A percentile compares a stretch with the other conserved stretches of the same genome.
Conservation (phyloP, 352 stramenopile genomes). For the Halophytophthora polymorphica region DNA sequence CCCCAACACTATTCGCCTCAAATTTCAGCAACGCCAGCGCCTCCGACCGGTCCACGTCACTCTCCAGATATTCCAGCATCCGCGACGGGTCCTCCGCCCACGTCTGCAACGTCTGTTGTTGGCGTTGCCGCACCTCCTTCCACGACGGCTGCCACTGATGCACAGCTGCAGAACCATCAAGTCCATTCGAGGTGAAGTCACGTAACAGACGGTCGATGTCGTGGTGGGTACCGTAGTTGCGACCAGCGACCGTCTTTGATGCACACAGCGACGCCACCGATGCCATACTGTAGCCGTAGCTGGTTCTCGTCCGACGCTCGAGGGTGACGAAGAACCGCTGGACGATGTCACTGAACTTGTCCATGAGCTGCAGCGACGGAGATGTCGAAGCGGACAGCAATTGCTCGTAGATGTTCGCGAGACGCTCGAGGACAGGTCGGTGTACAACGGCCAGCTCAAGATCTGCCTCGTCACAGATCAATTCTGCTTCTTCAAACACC, state of each 20-base stretch:
- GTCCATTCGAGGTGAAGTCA: not conserved
- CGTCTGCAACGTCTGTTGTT: too few species aligned
- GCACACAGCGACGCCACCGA: constrained; percentile 7
- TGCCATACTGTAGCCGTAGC: not conserved
- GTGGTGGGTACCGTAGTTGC: constrained; percentile 19
- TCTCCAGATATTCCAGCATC: constrained; percentile 9
- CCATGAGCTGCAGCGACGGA: not conserved
- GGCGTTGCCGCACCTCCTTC: constrained; percentile 7
- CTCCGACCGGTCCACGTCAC: constrained; percentile 9
- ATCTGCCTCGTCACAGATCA: constrained; percentile 3
- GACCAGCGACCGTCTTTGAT: constrained; percentile 9
- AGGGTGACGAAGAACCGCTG: constrained; percentile 10
- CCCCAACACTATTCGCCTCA: not conserved
- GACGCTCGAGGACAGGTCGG: constrained; percentile 8
- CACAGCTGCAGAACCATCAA: constrained; percentile 4
- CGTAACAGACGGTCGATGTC: constrained; percentile 14
- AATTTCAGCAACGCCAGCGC: constrained; percentile 13
- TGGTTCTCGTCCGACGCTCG: not conserved
- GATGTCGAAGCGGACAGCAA: not conserved
- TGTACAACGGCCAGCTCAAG: constrained; percentile 1
- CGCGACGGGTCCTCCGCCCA: constrained; percentile 5
- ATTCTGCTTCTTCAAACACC: constrained; percentile 7
- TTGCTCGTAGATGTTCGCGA: constrained; percentile 14
- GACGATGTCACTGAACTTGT: constrained; percentile 15
- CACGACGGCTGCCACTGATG: constrained; percentile 10